Conservation (phyloP, 208 protist genomes). For the Leishmania guyanensis region DNA sequence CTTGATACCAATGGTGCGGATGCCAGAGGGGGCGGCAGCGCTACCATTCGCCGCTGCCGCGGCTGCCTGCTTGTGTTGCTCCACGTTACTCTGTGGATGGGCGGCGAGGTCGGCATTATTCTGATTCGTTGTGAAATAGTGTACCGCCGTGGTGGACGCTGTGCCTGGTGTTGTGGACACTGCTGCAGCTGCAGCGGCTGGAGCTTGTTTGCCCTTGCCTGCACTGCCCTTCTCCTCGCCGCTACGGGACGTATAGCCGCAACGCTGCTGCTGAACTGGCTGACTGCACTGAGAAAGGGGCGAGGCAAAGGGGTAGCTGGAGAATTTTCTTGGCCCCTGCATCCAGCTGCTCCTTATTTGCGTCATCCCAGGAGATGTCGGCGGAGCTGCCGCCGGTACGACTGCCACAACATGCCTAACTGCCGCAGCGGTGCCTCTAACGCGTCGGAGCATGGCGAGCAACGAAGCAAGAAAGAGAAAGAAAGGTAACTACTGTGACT, state of each 20-base stretch:
- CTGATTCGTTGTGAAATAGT: slow-evolving; percentile 19
- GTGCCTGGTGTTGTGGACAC: slow-evolving; percentile 10
- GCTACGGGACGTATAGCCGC: slow-evolving; percentile 25
- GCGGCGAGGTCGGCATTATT: not conserved
- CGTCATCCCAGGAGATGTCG: not conserved
- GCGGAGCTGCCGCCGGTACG: not conserved
- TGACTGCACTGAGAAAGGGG: not conserved
- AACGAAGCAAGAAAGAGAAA: not conserved
- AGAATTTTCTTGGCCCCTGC: not conserved
- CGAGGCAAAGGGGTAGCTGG: not conserved
- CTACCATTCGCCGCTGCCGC: not conserved
- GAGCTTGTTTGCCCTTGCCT: slow-evolving; percentile 2
- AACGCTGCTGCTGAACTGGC: not conserved
- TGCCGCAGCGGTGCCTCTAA: slow-evolving; percentile 7
- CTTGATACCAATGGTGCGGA: slow-evolving; percentile 34
- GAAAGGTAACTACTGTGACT: not conserved
- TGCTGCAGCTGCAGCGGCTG: slow-evolving; percentile 11
- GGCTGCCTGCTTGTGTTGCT: slow-evolving; percentile 19
- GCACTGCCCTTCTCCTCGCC: slow-evolving; percentile 10
- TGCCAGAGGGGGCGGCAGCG: slow-evolving; percentile 14
- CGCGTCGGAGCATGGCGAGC: slow-evolving; percentile 23
- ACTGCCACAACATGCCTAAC: not conserved
- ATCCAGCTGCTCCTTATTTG: not conserved
- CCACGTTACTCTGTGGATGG: not conserved
- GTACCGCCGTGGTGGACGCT: slow-evolving; percentile 16